phyloP scores from a whole-genome alignment of 768 basidiomycete genomes.

The Sistotremastrum niveocremeum region DNA sequence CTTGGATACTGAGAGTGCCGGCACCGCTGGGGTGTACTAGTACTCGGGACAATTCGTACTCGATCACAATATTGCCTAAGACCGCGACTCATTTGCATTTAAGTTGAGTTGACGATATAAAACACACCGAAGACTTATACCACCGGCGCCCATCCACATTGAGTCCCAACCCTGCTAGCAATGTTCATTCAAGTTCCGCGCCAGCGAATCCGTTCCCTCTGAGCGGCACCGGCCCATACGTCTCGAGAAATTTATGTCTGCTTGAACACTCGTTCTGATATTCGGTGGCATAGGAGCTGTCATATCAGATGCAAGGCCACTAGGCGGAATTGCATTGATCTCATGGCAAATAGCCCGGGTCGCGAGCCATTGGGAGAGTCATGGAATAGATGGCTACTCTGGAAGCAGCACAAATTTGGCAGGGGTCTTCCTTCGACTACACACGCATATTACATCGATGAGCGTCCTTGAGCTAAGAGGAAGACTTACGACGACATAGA shows the following conservation, averaged over 20 bases:
- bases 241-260: slow-evolving; percentile 36
- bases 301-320: slow-evolving; percentile 34
- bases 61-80: slow-evolving; percentile 89
- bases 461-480: not conserved
- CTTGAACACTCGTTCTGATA: slow-evolving; percentile 7
- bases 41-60: slow-evolving; percentile 92
- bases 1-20: slow-evolving; percentile 74
- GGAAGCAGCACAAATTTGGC: slow-evolving; percentile 40
- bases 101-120: slow-evolving; percentile 6
- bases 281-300: slow-evolving; percentile 16
- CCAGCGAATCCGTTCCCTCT: slow-evolving; percentile 69
- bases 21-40: slow-evolving; percentile 81
- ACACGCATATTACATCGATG: not conserved
- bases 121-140: slow-evolving; percentile 86
- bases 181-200: slow-evolving; percentile 50
- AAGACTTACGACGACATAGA: slow-evolving; percentile 29
- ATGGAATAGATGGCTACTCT: slow-evolving; percentile 46
- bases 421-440: slow-evolving; percentile 43
- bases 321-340: slow-evolving; percentile 44
- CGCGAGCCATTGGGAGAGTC: slow-evolving; percentile 48
- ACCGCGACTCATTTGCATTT: not conserved
- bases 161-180: slow-evolving; percentile 72
- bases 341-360: slow-evolving; percentile 21
- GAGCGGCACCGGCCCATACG: slow-evolving; percentile 60
- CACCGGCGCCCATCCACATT: slow-evolving; percentile 83